Percentiles rank a stretch among this genome's conserved stretches.
These are phyloP conservation scores for Phylloporus arenicola DNA, from an alignment of 768 basidiomycete genomes.

Conservation along the genomic window DNA sequence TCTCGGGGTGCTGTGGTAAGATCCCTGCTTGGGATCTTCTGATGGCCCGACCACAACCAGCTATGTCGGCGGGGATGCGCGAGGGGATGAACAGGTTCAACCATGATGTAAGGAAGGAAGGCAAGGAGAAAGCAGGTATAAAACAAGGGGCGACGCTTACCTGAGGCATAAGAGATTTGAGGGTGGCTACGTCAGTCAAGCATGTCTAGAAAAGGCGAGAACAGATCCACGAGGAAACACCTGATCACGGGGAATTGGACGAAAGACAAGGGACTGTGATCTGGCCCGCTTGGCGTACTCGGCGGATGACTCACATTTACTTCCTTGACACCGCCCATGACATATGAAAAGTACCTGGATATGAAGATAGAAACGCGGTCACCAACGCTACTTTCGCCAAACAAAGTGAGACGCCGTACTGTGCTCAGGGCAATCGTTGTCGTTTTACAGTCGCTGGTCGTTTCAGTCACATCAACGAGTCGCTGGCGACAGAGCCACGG, in stretches of 20 bases:
- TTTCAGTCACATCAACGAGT: not conserved
- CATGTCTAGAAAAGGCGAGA: constrained; percentile 24
- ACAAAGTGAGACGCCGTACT: constrained; percentile 2
- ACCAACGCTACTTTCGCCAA: not conserved
- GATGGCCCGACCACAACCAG: constrained; percentile 27
- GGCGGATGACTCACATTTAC: constrained; percentile 25
- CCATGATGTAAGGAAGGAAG: constrained; percentile 17
- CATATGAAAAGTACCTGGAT: constrained; percentile 3
- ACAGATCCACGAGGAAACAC: constrained; percentile 8
- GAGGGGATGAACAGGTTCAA: constrained; percentile 9
- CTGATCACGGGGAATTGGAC: constrained; percentile 6
- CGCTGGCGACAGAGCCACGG: not conserved
- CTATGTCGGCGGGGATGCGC: constrained; percentile 20
- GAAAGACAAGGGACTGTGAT: not conserved
- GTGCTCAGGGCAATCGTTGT: constrained; percentile 2
- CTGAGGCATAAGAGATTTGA: constrained; percentile 24
- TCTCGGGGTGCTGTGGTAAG: constrained; percentile 9
- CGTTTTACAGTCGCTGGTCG: constrained; percentile 5
- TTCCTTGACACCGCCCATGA: constrained; percentile 27
- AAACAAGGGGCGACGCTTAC: constrained; percentile 24
- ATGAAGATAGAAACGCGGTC: not conserved
- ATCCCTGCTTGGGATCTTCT: constrained; percentile 19
- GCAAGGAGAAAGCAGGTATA: constrained; percentile 7
- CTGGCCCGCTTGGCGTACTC: constrained; percentile 19
- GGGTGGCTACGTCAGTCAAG: constrained; percentile 29